Base-by-base conservation (phyloP, 306 rosid species). In the Senna siamea region DNA sequence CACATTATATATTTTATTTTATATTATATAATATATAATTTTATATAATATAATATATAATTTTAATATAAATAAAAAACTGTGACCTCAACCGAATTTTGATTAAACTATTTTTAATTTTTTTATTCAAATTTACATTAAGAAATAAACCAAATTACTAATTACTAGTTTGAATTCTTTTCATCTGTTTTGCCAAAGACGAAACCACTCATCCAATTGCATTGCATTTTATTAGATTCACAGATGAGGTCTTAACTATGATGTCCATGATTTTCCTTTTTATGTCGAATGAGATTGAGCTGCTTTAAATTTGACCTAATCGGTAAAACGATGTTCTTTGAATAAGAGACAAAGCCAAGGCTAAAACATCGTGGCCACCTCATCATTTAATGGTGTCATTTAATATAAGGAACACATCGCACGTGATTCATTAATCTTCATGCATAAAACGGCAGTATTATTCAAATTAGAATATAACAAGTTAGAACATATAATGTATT, bases 391-490 rank as follows among this genome's bases (percentile, higher is more conserved):
- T 66, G 76, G 15, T 53, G 22, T 61, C 56, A 17, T 54, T 73
- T 20, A 30, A 69, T 32, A 51, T 57, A 50, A 74, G 69, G 75
- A 48, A 43, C 9, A 74, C 23, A 75, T n/a, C 6, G 32, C 75
- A 69, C 61, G 32, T 76, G 74, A 52, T 47, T 53, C 43, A 72
- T 72, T 38, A 78, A 72, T 81, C 87, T 77, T 76, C 80, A 44
- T 76, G 80, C 75, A 83, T 26, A 67, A 54, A 78, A 76, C 30
- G 32, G 78, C 74, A 80, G 48, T 32, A 69, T 82, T 75, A 71
- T 86, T 76, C 70, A 78, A 64, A 79, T 80, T 68, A 64, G 61
- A 70, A 57, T 67, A 78, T 46, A 66, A 83, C 58, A 74, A 66
- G 83, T 85, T 74, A 79, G 76, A 60, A 65, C 57, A 43, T 41